Percentiles rank a stretch among this genome's conserved stretches.
Evolutionary conservation across 345 rosid genomes (phyloP).

Genomic region (Lepidium sativum): DNA sequence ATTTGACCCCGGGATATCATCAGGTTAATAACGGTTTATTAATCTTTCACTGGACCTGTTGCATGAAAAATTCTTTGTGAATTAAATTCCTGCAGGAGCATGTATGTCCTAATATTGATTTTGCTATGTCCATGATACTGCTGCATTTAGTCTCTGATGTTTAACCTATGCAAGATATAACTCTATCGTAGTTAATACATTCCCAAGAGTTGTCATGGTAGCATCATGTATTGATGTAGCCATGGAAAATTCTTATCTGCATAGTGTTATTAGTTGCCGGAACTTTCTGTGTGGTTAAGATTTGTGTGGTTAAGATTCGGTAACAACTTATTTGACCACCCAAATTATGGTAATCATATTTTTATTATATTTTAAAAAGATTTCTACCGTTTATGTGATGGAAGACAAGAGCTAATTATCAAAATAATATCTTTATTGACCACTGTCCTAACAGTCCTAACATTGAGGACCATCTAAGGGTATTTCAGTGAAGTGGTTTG

Average conservation of each 20-base stretch:
- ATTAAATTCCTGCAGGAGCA: background rate
- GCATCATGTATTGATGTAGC: background rate
- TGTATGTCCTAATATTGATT: background rate
- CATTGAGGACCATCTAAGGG: background rate
- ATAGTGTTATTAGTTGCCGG: background rate
- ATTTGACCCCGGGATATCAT: constrained; percentile 70
- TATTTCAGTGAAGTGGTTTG: background rate
- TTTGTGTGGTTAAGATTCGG: too few species aligned
- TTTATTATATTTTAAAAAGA: background rate
- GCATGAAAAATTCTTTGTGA: background rate
- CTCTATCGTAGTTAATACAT: background rate
- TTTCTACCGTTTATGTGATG: background rate
- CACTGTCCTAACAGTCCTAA: background rate
- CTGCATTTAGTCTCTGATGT: constrained; percentile 1
- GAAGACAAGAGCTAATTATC: background rate
- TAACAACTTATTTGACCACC: too few species aligned
- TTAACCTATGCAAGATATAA: constrained; percentile 6
- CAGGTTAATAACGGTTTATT: constrained; percentile 37
- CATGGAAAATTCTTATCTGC: constrained; percentile 2
- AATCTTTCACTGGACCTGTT: background rate
- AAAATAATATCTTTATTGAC: background rate
- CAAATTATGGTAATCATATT: background rate
- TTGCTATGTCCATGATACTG: background rate
- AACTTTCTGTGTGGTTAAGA: background rate
- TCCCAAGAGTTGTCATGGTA: background rate